Base-by-base conservation (phyloP, 345 rosid genomes). In the Camelina sativa region DNA sequence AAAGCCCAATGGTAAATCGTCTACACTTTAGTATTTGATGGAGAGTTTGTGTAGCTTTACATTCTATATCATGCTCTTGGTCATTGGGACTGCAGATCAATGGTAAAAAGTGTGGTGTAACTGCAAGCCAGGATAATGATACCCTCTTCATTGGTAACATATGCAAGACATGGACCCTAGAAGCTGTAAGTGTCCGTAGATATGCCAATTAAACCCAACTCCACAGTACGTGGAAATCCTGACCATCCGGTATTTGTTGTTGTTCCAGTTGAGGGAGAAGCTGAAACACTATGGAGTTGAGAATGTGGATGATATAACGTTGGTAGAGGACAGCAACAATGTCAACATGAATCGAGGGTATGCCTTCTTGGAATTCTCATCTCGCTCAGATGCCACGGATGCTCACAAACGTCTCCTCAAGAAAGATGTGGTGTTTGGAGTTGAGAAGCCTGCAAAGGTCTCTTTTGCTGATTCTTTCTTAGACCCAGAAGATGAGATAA, bases 401-500 rank as follows among this genome's bases (percentile, higher is more conserved):
- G 96, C 91, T 78, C 87, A 90, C 88, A 95, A 87, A 82, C 88
- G 90, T 62, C 98, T 95, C 80, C 91, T 86, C 76, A 84, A 87
- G 76, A 92, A 97, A 78, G 99, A 95, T 81, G 86, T 92, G 75
- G 69, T 88, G 41, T 92, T 95, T 79, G 99, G 99, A 78, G 89
- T 89, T 82, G 99, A 95, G 82, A 88, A 92, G 80, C 92, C 96
- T 79, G 97, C 97, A 22, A 95, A 92, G 90, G 90, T 95, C 75
- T 88, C 97, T 63, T 92, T 95, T 88, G 90, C 99, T 47, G 98
- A 95, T 84, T 92, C 99, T 69, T 90, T 89, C 85, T 86, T 90
- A 74, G 98, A 90, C 78, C 89, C 92, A 7, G 92, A 96, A 35
- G 99, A 90, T 81, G 98, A 92, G 79, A 86, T 95, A 56, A 95